Evolutionary conservation across 257 asterid species (phyloP).

Genomic region (Solanum bulbocastanum): DNA sequence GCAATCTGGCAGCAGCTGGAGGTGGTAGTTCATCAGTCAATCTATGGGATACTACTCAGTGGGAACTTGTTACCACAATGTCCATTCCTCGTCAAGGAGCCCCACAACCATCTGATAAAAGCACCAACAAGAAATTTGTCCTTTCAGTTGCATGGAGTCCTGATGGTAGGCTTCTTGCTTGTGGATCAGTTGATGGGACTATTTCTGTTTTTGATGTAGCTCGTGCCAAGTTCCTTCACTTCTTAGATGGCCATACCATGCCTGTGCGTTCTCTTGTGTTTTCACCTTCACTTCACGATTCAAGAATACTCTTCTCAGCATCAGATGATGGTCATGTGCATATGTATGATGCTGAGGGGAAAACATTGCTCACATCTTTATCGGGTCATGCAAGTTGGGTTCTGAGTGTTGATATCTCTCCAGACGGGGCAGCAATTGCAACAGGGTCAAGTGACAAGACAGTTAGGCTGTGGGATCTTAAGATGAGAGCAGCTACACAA

Average conservation of each 20-base stretch:
- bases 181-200: constrained; percentile 95
- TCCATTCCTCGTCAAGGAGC: constrained; percentile 87
- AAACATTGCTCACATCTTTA: constrained; percentile 53
- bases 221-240: constrained; percentile 75
- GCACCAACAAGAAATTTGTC: constrained; percentile 73
- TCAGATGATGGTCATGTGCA: constrained; percentile 88
- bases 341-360: constrained; percentile 77
- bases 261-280: constrained; percentile 88
- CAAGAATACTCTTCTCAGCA: constrained; percentile 83
- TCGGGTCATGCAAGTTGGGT: constrained; percentile 97
- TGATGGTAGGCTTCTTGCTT: constrained; percentile 72
- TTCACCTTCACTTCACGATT: constrained; percentile 68
- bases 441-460: constrained; percentile 89
- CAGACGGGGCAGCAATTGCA: constrained; percentile 83
- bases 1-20: constrained; percentile 92
- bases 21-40: constrained; percentile 95
- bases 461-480: constrained; percentile 86
- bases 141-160: constrained; percentile 95
- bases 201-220: constrained; percentile 75
- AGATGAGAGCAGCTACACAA: constrained; percentile 89
- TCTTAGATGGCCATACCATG: constrained; percentile 90
- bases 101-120: constrained; percentile 53
- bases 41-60: constrained; percentile 82
- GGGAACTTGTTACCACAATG: constrained; percentile 60
- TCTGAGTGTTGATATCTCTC: constrained; percentile 75